Percentiles rank a stretch among this genome's conserved stretches.
phyloP scores from a whole-genome alignment of 2,329 filamentous ascomycete species.

The Aspergillus texensis region DNA sequence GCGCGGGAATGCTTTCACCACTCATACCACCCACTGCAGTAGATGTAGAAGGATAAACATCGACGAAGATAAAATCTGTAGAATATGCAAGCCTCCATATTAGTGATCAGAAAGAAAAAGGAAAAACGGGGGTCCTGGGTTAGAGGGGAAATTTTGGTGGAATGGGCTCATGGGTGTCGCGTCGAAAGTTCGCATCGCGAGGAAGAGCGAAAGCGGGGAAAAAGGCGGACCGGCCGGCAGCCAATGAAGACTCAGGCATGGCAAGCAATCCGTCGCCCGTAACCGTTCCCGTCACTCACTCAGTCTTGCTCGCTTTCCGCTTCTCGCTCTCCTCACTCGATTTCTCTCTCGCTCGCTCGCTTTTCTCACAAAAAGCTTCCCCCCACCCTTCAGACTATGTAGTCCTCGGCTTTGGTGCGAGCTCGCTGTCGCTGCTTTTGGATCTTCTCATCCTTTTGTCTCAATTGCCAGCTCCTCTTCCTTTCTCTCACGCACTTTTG shows the following conservation, averaged over 20 bases:
- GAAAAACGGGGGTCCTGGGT: too few species aligned
- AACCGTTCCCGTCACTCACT: slow-evolving; percentile 14
- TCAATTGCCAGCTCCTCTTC: slow-evolving; percentile 29
- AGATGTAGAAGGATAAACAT: not conserved
- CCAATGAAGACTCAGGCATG: slow-evolving; percentile 5
- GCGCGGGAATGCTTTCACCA: not conserved
- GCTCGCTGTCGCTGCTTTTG: slow-evolving; percentile 33
- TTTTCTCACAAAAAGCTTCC: slow-evolving; percentile 29
- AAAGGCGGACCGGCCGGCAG: not conserved
- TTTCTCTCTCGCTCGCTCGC: slow-evolving; percentile 35
- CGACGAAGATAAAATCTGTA: not conserved
- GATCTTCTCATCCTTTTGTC: slow-evolving; percentile 18
- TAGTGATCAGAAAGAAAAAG: not conserved
- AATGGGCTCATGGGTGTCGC: not conserved
- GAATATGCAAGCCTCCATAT: not conserved
- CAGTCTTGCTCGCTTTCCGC: slow-evolving; percentile 27
- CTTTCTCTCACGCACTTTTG: slow-evolving; percentile 13
- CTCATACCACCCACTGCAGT: not conserved
- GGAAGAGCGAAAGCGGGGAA: slow-evolving; percentile 8
- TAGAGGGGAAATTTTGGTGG: not conserved
- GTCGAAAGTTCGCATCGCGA: slow-evolving; percentile 3
- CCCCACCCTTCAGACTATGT: slow-evolving; percentile 44
- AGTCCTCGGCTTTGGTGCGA: slow-evolving; percentile 38
- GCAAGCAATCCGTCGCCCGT: slow-evolving; percentile 3
- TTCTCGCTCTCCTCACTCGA: slow-evolving; percentile 29